These are phyloP conservation scores for Pezizomycotina sp. DNA, from an alignment of 2,329 filamentous ascomycete species.

Conservation along the genomic window DNA sequence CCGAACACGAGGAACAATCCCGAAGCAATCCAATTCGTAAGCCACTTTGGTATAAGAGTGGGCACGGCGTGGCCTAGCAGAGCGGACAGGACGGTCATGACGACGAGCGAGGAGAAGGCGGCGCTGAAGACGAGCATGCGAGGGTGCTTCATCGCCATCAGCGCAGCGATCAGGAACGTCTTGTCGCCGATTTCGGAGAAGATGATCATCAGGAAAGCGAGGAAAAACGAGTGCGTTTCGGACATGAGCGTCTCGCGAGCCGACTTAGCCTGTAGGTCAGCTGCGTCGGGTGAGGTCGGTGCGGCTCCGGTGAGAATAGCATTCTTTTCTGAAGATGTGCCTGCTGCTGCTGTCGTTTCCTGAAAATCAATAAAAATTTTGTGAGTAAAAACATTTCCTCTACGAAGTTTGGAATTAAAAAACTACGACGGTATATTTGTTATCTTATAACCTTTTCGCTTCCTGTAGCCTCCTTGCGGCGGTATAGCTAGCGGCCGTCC, in stretches of 20 bases:
- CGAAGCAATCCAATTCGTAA: conserved; percentile 76
- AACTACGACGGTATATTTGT: too few relatives aligned
- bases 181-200: conserved; percentile 97
- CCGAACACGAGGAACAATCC: conserved; percentile 82
- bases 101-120: conserved; percentile 75
- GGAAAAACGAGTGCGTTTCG: conserved; percentile 61
- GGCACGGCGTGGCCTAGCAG: conserved; percentile 85
- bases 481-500: conserved; percentile 64
- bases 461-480: conserved; percentile 72
- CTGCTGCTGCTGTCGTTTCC: conserved; percentile 76
- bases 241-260: conserved; percentile 16
- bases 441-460: too few relatives aligned
- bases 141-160: conserved; percentile 99
- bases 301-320: too few relatives aligned
- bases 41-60: conserved; percentile 69
- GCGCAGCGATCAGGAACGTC: conserved; percentile 86
- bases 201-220: conserved; percentile 93
- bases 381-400: too few relatives aligned
- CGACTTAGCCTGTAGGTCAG: not conserved
- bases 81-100: conserved; percentile 91
- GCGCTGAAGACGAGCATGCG: conserved; percentile 85
- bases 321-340: conserved; percentile 77
- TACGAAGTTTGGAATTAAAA: too few relatives aligned
- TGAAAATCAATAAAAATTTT: too few relatives aligned
- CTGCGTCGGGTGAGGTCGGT: conserved; percentile 2